A percentile compares a stretch with the other conserved stretches of the same genome.
These are phyloP conservation scores for Pichia sp. DNA, from an alignment of 1,139 yeast genomes.

Conservation along the genomic window DNA sequence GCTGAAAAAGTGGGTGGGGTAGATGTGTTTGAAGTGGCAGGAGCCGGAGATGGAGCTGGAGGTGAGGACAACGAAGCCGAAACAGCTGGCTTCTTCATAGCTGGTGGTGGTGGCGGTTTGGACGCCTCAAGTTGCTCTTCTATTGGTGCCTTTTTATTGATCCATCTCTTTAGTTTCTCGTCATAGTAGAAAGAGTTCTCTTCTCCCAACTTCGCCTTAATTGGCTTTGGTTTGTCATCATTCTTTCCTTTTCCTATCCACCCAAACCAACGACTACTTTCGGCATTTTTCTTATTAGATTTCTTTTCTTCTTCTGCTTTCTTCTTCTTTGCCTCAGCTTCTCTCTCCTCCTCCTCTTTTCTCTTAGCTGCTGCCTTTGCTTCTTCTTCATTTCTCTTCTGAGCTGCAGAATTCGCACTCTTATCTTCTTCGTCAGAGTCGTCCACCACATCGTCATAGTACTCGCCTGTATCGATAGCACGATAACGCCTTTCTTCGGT, in stretches of 20 bases:
- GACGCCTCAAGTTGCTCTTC: slow-evolving; percentile 46
- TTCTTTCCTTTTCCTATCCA: slow-evolving; percentile 36
- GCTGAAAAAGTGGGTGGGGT: slow-evolving; percentile 18
- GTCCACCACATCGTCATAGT: slow-evolving; percentile 39
- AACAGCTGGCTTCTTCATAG: slow-evolving; percentile 12
- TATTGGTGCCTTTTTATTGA: slow-evolving; percentile 63
- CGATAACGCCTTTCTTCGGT: slow-evolving; percentile 22
- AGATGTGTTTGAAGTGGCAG: no score
- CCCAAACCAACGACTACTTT: slow-evolving; percentile 40
- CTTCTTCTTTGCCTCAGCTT: slow-evolving; percentile 10
- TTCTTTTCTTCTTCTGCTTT: slow-evolving; percentile 3
- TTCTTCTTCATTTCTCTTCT: slow-evolving; percentile 17
- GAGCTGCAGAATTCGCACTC: slow-evolving; percentile 9
- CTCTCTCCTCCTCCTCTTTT: slow-evolving; percentile 16
- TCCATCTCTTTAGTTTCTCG: slow-evolving; percentile 82
- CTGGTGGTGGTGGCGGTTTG: slow-evolving; percentile 20
- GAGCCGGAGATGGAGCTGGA: slow-evolving; percentile 8
- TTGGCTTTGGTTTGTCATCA: slow-evolving; percentile 60
- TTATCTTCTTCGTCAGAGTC: slow-evolving; percentile 30
- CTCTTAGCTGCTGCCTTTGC: slow-evolving; percentile 10
- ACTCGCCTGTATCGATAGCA: slow-evolving; percentile 29
- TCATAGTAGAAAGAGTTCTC: slow-evolving; percentile 71
- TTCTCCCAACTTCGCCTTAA: slow-evolving; percentile 85
- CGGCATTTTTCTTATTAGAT: slow-evolving; percentile 1
- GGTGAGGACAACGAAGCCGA: background rate